A percentile compares a stretch with the other conserved stretches of the same genome.
Evolutionary conservation across 1,139 yeast genomes (phyloP).

Genomic region (Candida buenavistaensis): DNA sequence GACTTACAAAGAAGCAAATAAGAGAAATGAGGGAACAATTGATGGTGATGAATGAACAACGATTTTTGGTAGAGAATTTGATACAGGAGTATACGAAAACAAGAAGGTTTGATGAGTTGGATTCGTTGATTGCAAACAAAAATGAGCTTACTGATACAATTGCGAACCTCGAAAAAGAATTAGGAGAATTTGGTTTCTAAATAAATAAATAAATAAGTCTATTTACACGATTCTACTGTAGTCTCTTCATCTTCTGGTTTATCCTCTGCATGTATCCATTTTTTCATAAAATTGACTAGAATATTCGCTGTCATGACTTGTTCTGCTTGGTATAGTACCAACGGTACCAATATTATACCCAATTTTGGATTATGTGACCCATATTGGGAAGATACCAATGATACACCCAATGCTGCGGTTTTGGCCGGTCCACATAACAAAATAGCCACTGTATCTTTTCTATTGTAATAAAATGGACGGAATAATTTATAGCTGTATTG

Average conservation of each 20-base stretch:
- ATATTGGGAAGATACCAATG: conserved; percentile 76
- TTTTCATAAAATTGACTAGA: conserved; percentile 60
- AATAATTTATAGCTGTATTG: conserved; percentile 38
- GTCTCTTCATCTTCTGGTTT: conserved; percentile 17
- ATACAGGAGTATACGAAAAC: conserved; percentile 61
- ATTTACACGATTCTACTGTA: no score
- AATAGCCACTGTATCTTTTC: conserved; percentile 72
- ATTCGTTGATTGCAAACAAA: conserved; percentile 58
- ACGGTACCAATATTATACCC: conserved; percentile 75
- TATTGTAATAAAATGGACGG: conserved; percentile 68
- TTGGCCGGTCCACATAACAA: conserved; percentile 92
- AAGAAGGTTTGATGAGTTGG: conserved; percentile 76
- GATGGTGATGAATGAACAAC: conserved; percentile 86
- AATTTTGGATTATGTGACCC: conserved; percentile 60
- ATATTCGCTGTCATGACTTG: conserved; percentile 80
- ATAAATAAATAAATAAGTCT: background rate
- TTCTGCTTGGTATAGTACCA: conserved; percentile 82
- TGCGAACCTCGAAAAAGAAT: conserved; percentile 41
- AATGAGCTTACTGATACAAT: conserved; percentile 60
- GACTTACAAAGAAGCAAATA: conserved; percentile 50
- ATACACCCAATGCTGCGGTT: conserved; percentile 89
- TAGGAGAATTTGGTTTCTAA: conserved; percentile 69
- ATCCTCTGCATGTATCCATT: conserved; percentile 59
- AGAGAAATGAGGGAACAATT: conserved; percentile 68
- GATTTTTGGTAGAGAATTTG: conserved; percentile 65